Evolutionary conservation across 1,284 basidiomycete genomes (phyloP), one percentile per base, ranked within the genome.

Genomic region (Trametes pubescens): DNA sequence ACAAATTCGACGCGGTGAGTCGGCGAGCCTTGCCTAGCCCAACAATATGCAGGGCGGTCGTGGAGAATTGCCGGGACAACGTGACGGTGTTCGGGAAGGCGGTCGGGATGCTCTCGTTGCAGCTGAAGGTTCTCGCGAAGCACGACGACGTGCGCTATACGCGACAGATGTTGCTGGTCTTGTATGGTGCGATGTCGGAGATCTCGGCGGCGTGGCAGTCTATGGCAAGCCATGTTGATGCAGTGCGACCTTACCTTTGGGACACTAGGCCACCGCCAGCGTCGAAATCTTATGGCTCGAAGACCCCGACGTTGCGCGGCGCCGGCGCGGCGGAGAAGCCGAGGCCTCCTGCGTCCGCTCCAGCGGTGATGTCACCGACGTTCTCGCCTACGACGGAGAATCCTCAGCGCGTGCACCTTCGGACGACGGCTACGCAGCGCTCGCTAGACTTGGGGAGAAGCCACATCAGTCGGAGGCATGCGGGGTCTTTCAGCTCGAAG

Each of bases 121-220:
- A 98, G 76, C 83, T 97, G 58, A 91, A 90, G 71, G 88, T 91
- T 32, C 79, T 96, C 22, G 86, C 88, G 24, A 85, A 85, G 21
- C 85, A 87, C 52, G 91, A 93, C 64, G 96, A 99, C 75, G 86
- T 92, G 24, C 87, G 96, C 18, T 98, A 95, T 76, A 89, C 95
- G 35, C 84, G 97, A 37, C 94, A 94, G 68, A 86, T 99, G 74
- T 78, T 98, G 46, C 79, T 99, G 58, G 91, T 94, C 77, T 84
- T 99, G 32, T 96, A 96, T 73, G 96, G 95, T 6, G 93, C 94
- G 16, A 90, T 91, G 73, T 93, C 91, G 4, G 98, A 99, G 78
- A 89, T 99, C 51, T 88, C 91, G 1, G 85, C 86, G 69, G 90
- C 95, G 14, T 99, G 97, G 96, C 85, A 86, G 71, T 80, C 83